phyloP scores from a whole-genome alignment of 805 yeast genomes.

The Saccharomycopsis babjevae region DNA sequence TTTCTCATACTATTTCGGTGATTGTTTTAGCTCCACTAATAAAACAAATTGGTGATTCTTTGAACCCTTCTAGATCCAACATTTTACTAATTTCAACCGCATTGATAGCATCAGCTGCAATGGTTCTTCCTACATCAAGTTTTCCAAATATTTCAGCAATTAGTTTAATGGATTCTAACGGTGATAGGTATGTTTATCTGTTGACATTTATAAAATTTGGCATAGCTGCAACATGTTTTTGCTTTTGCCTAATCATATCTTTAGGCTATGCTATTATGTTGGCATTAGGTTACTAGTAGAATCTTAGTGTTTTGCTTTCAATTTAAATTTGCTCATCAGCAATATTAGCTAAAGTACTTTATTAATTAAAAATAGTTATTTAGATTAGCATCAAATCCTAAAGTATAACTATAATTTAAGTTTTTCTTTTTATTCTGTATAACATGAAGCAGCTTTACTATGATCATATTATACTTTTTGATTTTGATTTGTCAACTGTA shows the following conservation, averaged over 20 bases:
- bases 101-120: constrained; percentile 80
- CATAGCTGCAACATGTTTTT: constrained; percentile 77
- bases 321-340: background rate
- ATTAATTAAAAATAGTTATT: too few relatives aligned
- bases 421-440: too few relatives aligned
- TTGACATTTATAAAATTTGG: constrained; percentile 82
- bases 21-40: constrained; percentile 85
- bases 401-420: too few relatives aligned
- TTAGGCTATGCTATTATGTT: constrained; percentile 65
- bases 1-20: constrained; percentile 95
- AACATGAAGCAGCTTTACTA: too few relatives aligned
- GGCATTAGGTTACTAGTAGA: background rate
- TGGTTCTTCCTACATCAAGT: constrained; percentile 97
- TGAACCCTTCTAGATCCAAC: constrained; percentile 46
- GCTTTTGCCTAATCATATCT: constrained; percentile 59
- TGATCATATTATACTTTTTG: too few relatives aligned
- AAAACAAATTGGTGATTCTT: constrained; percentile 71
- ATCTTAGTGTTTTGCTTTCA: background rate
- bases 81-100: constrained; percentile 59
- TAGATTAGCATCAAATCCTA: too few relatives aligned
- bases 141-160: constrained; percentile 97
- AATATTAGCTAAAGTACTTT: background rate
- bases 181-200: constrained; percentile 82
- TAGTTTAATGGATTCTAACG: constrained; percentile 86
- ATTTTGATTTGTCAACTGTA: too few relatives aligned